Evolutionary conservation across 2,329 filamentous ascomycete genomes (phyloP), one percentile per base, ranked within the genome.

Genomic region (Cladophialophora immunda): DNA sequence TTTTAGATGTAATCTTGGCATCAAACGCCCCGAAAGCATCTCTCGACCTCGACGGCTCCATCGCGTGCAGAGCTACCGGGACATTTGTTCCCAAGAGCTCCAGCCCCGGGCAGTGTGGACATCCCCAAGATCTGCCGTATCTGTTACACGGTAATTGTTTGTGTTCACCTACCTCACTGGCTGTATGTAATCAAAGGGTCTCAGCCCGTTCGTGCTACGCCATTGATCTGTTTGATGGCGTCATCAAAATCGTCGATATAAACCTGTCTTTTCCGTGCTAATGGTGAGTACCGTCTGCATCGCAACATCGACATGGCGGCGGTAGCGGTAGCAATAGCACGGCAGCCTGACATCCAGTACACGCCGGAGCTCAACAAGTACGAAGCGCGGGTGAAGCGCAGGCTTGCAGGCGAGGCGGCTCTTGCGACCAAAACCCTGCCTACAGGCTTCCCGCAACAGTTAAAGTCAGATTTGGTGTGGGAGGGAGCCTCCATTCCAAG

Each of bases 401-500:
- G 76, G 8, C 59, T 73, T 11, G 62, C 69, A 9, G 69, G 68
- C 0, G 57, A 50, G n/a, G 74, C 75, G 34, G 27, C 60, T 3
- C 66, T 77, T 1, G 19, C 61, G 0, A 67, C 55, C 4, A 62
- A 68, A 2, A 67, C 71, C 2, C 72, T 84, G 0, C 82, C 82
- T 0, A 59, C 71, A 1, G 81, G 79, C 0, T 84, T 83, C 67
- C 82, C 82, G 0, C 27, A 70, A 25, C 66, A 79, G 45, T 68
- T 84, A 0, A 68, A 75, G 1, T 82, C 80, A 0, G 75, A 81
- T 4, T 74, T 84, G 1, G 82, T 83, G 0, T 85, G 83, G 82
- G 79, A 84, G 38, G 81, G 80, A 3, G 76, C 76, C 19, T 75
- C 78, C 3, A 70, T 84, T 15, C 73, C 70, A 5, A 66, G 71